Conservation (phyloP, 257 asterid genomes). For the Fraxinus quadrangulata region DNA sequence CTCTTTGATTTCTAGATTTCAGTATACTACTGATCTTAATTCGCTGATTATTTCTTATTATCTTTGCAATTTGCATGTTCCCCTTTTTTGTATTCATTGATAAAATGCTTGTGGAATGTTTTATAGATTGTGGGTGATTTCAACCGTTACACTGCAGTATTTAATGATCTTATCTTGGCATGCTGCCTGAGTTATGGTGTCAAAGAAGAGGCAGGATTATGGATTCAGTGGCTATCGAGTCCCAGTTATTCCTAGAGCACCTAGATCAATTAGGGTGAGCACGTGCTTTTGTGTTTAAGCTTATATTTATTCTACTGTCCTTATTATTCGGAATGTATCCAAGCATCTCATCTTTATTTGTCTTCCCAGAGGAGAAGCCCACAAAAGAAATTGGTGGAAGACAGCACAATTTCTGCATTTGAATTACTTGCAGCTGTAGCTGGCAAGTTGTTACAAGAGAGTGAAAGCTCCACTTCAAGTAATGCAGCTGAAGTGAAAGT, state of each 20-base stretch:
- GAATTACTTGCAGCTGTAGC: slow-evolving; percentile 97
- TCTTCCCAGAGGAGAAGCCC: slow-evolving; percentile 59
- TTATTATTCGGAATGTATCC: slow-evolving; percentile 13
- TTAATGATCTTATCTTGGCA: slow-evolving; percentile 48
- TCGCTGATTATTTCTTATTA: neutral
- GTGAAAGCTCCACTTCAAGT: slow-evolving; percentile 84
- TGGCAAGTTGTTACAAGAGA: slow-evolving; percentile 81
- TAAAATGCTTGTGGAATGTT: slow-evolving; percentile 14
- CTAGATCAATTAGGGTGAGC: slow-evolving; percentile 71
- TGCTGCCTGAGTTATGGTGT: slow-evolving; percentile 64
- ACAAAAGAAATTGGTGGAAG: slow-evolving; percentile 47
- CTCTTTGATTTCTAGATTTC: neutral
- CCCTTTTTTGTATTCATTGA: slow-evolving; percentile 4
- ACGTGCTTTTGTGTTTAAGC: slow-evolving; percentile 13
- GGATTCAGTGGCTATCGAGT: slow-evolving; percentile 45
- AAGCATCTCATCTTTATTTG: slow-evolving; percentile 25
- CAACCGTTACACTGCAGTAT: slow-evolving; percentile 26
- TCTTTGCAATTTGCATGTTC: slow-evolving; percentile 6
- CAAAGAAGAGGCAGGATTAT: slow-evolving; percentile 54
- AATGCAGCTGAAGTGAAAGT: slow-evolving; percentile 56
- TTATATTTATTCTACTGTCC: slow-evolving; percentile 15
- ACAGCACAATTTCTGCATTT: slow-evolving; percentile 73
- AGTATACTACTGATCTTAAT: neutral
- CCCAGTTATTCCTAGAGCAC: slow-evolving; percentile 69
- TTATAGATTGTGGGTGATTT: slow-evolving; percentile 43